Conservation (phyloP, 2,329 filamentous ascomycete genomes). For the Aspergillus sclerotialis region DNA sequence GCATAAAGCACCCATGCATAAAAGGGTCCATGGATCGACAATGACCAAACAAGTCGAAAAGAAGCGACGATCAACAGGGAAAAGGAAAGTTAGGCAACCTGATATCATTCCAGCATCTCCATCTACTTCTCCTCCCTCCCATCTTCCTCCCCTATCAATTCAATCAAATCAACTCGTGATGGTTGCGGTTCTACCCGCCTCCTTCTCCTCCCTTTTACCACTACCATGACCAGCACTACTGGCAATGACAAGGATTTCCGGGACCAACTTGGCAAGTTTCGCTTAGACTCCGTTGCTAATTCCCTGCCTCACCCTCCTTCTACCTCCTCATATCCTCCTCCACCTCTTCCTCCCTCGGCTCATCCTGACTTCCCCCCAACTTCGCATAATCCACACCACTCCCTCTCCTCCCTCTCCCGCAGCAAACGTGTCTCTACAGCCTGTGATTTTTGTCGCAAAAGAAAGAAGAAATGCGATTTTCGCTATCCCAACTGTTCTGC, state of each 20-base stretch:
- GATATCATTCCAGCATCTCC: too few relatives aligned
- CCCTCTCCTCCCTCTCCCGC: conserved; percentile 12
- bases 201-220: conserved; percentile 1
- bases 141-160: conserved; percentile 3
- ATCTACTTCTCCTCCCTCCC: neutral
- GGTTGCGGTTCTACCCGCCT: conserved; percentile 24
- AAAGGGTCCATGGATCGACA: too few relatives aligned
- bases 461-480: conserved; percentile 37
- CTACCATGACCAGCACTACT: conserved; percentile 12
- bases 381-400: conserved; percentile 3
- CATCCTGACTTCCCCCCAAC: neutral
- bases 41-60: too few relatives aligned
- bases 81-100: too few relatives aligned
- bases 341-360: neutral
- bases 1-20: too few relatives aligned
- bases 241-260: conserved; percentile 24
- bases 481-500: conserved; percentile 35
- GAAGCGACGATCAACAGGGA: conserved; percentile 1
- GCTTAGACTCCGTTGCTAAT: conserved; percentile 16
- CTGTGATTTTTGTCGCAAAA: conserved; percentile 34
- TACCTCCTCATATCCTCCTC: conserved; percentile 1
- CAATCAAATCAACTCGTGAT: too few relatives aligned
- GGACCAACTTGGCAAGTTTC: conserved; percentile 27
- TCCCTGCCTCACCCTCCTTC: conserved; percentile 2
- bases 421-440: conserved; percentile 34